Evolutionary conservation across 2,329 filamentous ascomycete species (phyloP), one percentile per base, ranked within the genome.

Genomic region (Curvularia spicifera): DNA sequence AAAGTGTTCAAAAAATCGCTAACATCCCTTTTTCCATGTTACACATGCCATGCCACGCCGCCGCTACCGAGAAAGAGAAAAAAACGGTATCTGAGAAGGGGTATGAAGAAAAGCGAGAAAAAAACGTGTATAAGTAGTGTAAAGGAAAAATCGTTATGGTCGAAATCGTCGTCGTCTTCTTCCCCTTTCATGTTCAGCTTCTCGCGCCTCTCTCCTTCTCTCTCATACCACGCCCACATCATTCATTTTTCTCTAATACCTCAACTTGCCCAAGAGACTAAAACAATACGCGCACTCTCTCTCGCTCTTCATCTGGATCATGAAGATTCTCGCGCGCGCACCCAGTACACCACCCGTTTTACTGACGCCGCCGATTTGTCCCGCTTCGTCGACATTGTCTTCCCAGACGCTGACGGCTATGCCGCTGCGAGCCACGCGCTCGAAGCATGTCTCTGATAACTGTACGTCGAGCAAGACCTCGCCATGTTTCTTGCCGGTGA

Each of bases 391-490:
- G 2, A 76, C 65, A n/a, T 73, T 69, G 63, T 82, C 80, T 74
- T 95, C 90, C 87, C 92, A 95, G 35, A 97, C 89, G 64, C 90
- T 93, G 55, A 96, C 88, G 1, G 95, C 91, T 69, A 97, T 94
- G 46, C 93, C 93, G 33, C 91, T 90, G 65, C 90, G 87, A 5
- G 91, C 93, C 59, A 97, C 87, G 18, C 91, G 83, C 65, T 93
- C 90, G 78, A 97, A 96, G 71, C 91, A 93, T 56, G 87, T 90
- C 72, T 93, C 92, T 10, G 90, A 90, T 1, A 97, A 81, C 47
- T 93, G 93, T 1, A 91, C 91, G 75, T 98, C 94, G 0, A 97
- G 83, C 35, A 96, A 77, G 1, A 89, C 83, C 60, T 88, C 82
- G 22, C 86, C 85, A 61, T 87, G 86, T 1, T 87, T 88, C 70